Evolutionary conservation across 1,284 basidiomycete genomes (phyloP), one percentile per base, ranked within the genome.

Genomic region (Apiotrichum brassicae): DNA sequence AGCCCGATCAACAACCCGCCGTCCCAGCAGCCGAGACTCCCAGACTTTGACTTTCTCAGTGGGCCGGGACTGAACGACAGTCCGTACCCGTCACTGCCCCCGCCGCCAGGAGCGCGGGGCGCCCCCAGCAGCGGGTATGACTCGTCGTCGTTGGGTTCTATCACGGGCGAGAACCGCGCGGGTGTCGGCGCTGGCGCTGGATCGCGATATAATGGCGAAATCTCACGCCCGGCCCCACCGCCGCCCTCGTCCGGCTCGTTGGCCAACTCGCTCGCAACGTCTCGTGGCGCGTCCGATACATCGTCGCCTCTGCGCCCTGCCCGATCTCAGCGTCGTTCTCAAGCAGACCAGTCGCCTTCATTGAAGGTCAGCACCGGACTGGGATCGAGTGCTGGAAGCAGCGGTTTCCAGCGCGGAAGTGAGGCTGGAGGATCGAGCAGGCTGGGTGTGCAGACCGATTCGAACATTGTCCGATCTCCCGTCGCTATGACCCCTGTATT

Each of bases 81-180:
- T 25, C 56, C 57, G 28, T 61, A 60, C 41, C 59, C 58, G 4
- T 48, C 54, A 13, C 52, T 56, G 19, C 36, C 43, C 19, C 40
- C 54, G 28, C 30, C 46, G 14, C 32, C 49, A 20, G 3, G 26
- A 19, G 26, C 24, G 24, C 13, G 22, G 9, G 41, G 28, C 36
- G 32, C 23, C n/a, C 7, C 34, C 22, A n/a, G n/a, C n/a, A n/a
- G n/a, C n/a, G n/a, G n/a, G n/a, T 24, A 37, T 51, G 22, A 36
- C 26, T 23, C 50, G 46, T 20, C 34, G 23, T 23, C 52, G 2
- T 6, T 18, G 5, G 25, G n/a, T 9, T 42, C 40, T 38, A 26
- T 16, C 34, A 9, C 16, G 12, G 34, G 23, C 23, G 20, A 16
- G 33, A 44, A 35, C 42, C 42, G 42, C 11, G 43, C 43, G 6